Evolutionary conservation across 306 rosid genomes (phyloP).

Genomic region (Pyrus pyrifolia): DNA sequence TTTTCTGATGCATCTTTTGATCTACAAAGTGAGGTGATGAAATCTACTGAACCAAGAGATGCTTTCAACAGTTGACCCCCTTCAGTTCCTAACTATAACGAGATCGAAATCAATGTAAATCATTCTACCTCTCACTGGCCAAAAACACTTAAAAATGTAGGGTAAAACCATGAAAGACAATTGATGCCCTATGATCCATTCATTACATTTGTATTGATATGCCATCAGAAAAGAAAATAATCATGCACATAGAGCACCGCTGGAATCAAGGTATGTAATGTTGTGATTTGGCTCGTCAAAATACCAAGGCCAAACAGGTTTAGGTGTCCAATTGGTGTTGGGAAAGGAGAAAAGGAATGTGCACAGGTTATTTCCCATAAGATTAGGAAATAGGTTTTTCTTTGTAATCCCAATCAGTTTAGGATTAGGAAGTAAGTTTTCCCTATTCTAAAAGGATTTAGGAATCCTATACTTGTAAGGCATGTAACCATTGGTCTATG

Average conservation of each 20-base stretch:
- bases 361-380: no score
- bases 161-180: not conserved
- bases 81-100: slow-evolving; percentile 58
- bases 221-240: not conserved
- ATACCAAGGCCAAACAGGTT: no score
- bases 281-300: no score
- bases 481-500: no score
- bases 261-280: not conserved
- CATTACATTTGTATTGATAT: not conserved
- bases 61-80: slow-evolving; percentile 59
- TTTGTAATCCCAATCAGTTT: no score
- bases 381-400: no score
- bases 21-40: slow-evolving; percentile 74
- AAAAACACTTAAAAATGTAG: slow-evolving; percentile 1
- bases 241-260: not conserved
- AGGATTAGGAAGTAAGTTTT: no score
- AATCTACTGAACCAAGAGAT: slow-evolving; percentile 93
- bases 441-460: no score
- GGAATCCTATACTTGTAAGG: no score
- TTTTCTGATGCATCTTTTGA: slow-evolving; percentile 57
- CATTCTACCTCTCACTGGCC: slow-evolving; percentile 17
- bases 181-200: not conserved
- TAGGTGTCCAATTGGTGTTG: no score
- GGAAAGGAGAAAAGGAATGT: no score
- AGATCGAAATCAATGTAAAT: slow-evolving; percentile 27